Evolutionary conservation across 2,329 filamentous ascomycete genomes (phyloP).

Genomic region (Cytospora leucostoma): DNA sequence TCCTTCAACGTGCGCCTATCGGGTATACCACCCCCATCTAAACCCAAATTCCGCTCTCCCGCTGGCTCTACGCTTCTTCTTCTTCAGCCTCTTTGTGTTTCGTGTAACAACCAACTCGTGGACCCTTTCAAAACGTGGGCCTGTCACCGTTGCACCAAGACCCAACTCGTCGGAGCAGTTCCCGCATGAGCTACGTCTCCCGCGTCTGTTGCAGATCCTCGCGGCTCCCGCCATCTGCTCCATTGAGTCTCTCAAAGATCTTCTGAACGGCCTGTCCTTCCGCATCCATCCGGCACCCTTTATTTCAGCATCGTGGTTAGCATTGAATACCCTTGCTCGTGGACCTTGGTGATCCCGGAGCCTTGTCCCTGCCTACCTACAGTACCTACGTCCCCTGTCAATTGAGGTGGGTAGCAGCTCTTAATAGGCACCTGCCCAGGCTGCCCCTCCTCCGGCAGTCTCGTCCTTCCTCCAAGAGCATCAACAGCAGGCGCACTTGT

Average conservation of each 20-base stretch:
- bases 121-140: neutral
- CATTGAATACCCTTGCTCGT: conserved; percentile 12
- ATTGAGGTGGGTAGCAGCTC: conserved; percentile 13
- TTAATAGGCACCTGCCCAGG: conserved; percentile 19
- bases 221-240: conserved; percentile 10
- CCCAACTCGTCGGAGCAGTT: conserved; percentile 20
- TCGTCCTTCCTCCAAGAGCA: conserved; percentile 11
- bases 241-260: conserved; percentile 14
- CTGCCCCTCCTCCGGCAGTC: conserved; percentile 23
- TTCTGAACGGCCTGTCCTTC: conserved; percentile 13
- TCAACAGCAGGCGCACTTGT: conserved; percentile 18
- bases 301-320: conserved; percentile 2
- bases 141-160: conserved; percentile 17
- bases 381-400: neutral
- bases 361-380: conserved; percentile 26
- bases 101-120: neutral
- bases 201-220: conserved; percentile 14
- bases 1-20: neutral
- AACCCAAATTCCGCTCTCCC: neutral
- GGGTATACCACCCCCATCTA: neutral
- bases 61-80: conserved; percentile 7
- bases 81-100: neutral
- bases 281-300: conserved; percentile 13
- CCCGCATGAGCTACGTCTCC: conserved; percentile 18
- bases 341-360: conserved; percentile 20